Conservation (phyloP, 257 asterid genomes). For the Solanum etuberosum region DNA sequence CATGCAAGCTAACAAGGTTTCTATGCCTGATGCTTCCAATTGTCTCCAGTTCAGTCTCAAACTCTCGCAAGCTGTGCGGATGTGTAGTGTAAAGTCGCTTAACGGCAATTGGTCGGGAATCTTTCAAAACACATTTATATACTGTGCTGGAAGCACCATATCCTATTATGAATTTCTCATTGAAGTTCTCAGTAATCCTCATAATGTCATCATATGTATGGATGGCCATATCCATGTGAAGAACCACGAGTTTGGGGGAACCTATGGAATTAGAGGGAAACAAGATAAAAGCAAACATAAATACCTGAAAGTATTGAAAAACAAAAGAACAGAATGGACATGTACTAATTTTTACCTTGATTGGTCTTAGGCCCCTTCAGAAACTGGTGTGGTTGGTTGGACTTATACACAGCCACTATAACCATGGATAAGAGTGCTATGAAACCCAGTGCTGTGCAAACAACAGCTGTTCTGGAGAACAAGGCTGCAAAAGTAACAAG, state of each 20-base stretch:
- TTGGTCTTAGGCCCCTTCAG: conserved; percentile 36
- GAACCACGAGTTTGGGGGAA: conserved; percentile 65
- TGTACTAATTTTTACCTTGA: conserved; percentile 26
- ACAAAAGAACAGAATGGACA: neutral
- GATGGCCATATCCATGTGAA: conserved; percentile 94
- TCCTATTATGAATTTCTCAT: conserved; percentile 78
- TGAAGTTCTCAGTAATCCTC: conserved; percentile 81
- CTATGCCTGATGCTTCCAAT: conserved; percentile 86
- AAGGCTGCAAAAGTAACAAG: conserved; percentile 30
- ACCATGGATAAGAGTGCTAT: conserved; percentile 57
- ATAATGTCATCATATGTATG: conserved; percentile 87
- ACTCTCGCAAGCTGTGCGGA: conserved; percentile 52
- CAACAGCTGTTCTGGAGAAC: conserved; percentile 56
- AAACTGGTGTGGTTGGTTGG: conserved; percentile 40
- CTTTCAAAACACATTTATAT: conserved; percentile 70
- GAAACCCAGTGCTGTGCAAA: conserved; percentile 59
- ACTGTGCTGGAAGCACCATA: conserved; percentile 96
- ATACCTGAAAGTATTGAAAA: neutral
- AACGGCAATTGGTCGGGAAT: conserved; percentile 85
- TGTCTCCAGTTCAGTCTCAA: conserved; percentile 88
- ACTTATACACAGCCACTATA: conserved; percentile 65
- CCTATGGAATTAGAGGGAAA: conserved; percentile 16
- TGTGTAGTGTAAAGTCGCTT: conserved; percentile 79
- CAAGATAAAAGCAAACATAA: neutral
- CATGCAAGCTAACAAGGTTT: conserved; percentile 94